Evolutionary conservation across 2,329 filamentous ascomycete species (phyloP), one percentile per base, ranked within the genome.

Genomic region (Beauveria sp.): DNA sequence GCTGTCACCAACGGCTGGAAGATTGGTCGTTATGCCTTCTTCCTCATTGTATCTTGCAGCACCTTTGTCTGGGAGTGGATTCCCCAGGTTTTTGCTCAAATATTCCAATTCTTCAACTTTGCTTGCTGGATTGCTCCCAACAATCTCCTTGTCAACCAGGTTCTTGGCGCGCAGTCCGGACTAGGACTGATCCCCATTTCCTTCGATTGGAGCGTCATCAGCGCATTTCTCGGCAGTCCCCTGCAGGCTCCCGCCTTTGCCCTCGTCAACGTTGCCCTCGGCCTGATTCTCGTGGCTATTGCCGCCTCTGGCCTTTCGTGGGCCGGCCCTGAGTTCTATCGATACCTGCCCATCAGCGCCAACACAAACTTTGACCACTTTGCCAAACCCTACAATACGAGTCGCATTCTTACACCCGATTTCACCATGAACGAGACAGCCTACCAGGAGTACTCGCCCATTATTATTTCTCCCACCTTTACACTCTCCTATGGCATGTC

Each of bases 151-250:
- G 73, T 88, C 62, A 89, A 89, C 68, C 85, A 88, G 68, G 68
- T 89, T 7, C 88, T 88, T 62, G 86, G 86, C 3, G 84, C 83
- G 6, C 77, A 78, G 59, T 81, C 81, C 6, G 85, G 86, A 0
- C 72, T 88, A 5, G 84, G 82, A 0, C 72, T 89, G 14, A 76
- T 88, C 28, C 85, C 85, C 12, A 79, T 88, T 16, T 87, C 85
- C 0, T 84, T 89, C 61, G 86, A 89, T 71, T 89, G 86, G 86
- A 81, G 80, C 55, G 78, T 84, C 58, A 76, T 86, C 62, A 78
- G 80, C 1, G 83, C 80, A 12, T 87, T 81, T 66, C 75, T 83
- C 56, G 70, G 72, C 12, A 82, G 79, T n/a, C 84, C 84, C 9
- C 71, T 87, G 26, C 83, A 85, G 61, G 78, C 82, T 1, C 84